Evolutionary conservation across 768 basidiomycete genomes (phyloP).

Genomic region (Phlebiopsis gigantea): DNA sequence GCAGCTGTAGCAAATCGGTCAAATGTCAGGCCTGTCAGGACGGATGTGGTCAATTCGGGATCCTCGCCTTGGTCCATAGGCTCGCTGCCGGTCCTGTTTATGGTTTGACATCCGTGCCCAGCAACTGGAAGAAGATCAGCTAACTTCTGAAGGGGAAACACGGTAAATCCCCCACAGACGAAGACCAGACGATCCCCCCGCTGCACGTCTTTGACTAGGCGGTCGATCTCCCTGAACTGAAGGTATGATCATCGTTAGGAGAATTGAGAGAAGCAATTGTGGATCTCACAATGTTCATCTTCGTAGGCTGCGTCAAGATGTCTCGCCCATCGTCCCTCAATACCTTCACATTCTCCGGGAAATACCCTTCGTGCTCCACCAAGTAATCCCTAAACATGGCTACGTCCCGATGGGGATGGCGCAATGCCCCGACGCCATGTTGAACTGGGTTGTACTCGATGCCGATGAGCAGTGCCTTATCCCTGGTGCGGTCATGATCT

Average conservation of each 20-base stretch:
- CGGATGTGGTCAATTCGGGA: no score
- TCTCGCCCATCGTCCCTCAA: neutral
- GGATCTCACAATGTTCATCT: neutral
- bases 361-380: neutral
- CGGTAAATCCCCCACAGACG: neutral
- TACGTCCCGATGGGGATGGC: neutral
- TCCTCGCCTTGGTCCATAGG: slow-evolving; percentile 7
- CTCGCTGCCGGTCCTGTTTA: slow-evolving; percentile 8
- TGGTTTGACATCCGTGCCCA: slow-evolving; percentile 7
- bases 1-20: neutral
- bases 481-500: neutral
- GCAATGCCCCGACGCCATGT: neutral
- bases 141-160: neutral
- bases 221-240: neutral
- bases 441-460: slow-evolving; percentile 4
- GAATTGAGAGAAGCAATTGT: neutral
- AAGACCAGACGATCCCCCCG: neutral
- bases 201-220: neutral
- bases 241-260: neutral
- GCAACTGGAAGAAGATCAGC: neutral
- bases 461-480: slow-evolving; percentile 11
- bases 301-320: neutral
- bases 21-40: neutral
- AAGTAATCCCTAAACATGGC: slow-evolving; percentile 1
- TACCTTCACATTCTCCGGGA: neutral